Conservation (phyloP, 768 basidiomycete species). For the Holtermannia corniformis region DNA sequence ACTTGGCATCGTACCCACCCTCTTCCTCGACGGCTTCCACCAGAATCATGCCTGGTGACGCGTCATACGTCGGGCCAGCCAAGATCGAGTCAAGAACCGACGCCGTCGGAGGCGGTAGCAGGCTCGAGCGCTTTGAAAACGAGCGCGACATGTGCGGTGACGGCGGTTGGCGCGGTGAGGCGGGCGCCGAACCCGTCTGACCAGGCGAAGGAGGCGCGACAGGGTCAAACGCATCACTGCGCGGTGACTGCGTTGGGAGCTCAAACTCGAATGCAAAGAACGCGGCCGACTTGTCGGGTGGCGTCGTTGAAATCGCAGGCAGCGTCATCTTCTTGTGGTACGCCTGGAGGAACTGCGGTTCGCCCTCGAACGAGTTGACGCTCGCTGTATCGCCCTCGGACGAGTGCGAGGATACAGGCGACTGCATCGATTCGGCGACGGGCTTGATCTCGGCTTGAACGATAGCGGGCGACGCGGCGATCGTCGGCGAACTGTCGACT, state of each 20-base stretch:
- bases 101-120: constrained; percentile 34
- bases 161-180: constrained; percentile 18
- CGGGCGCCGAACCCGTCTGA: background rate
- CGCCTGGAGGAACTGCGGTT: background rate
- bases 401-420: background rate
- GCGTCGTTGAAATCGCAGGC: background rate
- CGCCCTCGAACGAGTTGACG: background rate
- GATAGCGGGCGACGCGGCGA: background rate
- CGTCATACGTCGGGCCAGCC: constrained; percentile 1
- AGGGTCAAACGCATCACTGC: constrained; percentile 38
- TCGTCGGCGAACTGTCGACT: background rate
- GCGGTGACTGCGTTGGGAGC: constrained; percentile 35
- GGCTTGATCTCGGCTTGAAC: background rate
- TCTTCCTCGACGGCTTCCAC: constrained; percentile 1
- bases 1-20: constrained; percentile 30
- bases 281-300: background rate
- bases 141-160: constrained; percentile 38
- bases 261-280: constrained; percentile 38
- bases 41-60: constrained; percentile 1
- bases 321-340: background rate
- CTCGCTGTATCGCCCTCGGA: background rate
- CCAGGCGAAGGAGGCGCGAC: constrained; percentile 5
- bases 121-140: constrained; percentile 36
- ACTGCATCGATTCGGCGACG: background rate
- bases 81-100: constrained; percentile 20